A percentile compares a stretch with the other conserved stretches of the same genome.
Evolutionary conservation across 306 rosid species (phyloP).

Genomic region (Luffa acutangula): DNA sequence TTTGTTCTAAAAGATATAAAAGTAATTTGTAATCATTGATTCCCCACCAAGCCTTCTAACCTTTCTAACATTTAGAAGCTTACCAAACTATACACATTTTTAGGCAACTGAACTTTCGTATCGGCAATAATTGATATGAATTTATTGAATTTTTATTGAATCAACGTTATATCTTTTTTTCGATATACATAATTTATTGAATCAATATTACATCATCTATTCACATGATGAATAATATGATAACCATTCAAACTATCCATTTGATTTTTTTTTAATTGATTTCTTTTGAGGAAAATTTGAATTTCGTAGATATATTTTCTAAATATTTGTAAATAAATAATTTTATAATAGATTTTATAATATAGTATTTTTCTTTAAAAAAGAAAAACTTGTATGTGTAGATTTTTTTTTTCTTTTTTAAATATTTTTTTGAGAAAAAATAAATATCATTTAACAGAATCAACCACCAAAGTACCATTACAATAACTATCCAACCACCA

Average conservation of each 20-base stretch:
- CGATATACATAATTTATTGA: not conserved
- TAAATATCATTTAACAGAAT: no score
- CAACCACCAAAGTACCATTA: no score
- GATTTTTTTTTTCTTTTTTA: no score
- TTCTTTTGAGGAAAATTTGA: not conserved
- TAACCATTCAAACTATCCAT: not conserved
- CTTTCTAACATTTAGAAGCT: not conserved
- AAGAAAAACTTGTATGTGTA: no score
- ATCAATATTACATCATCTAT: not conserved
- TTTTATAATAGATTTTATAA: no score
- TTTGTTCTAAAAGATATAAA: not conserved
- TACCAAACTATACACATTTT: not conserved
- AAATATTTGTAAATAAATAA: no score
- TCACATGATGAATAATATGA: not conserved
- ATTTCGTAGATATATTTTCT: not conserved
- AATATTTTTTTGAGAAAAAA: no score
- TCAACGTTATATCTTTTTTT: not conserved
- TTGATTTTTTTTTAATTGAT: no score
- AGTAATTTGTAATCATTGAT: not conserved
- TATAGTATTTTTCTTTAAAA: no score
- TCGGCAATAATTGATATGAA: not conserved
- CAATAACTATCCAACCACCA: no score
- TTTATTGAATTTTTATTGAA: not conserved
- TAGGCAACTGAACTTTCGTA: not conserved
- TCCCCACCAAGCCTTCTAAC: not conserved